Conservation (phyloP, 345 rosid species). For the Hypericum androsaemum region DNA sequence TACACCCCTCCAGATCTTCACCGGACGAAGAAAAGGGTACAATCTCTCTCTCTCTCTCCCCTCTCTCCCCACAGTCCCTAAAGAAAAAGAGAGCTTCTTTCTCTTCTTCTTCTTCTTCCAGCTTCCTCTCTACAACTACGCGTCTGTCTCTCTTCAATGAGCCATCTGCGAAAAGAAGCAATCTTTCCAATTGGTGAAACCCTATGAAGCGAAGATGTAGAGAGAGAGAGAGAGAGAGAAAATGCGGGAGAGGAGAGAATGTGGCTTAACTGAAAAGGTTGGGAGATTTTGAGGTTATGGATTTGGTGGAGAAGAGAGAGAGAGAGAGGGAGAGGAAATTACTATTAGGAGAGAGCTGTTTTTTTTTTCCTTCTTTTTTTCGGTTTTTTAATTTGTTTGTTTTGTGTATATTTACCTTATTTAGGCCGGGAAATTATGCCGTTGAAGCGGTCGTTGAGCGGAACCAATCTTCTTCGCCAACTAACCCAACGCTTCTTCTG, state of each 20-base stretch:
- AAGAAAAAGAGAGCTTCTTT: background rate
- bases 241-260: slow-evolving; percentile 10
- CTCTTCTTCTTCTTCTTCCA: slow-evolving; percentile 3
- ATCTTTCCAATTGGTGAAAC: slow-evolving; percentile 4
- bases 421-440: slow-evolving; percentile 45
- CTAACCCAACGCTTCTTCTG: slow-evolving; percentile 16
- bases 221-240: background rate
- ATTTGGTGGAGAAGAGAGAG: slow-evolving; percentile 1
- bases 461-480: slow-evolving; percentile 39
- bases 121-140: too few relatives aligned
- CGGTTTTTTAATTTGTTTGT: slow-evolving; percentile 4
- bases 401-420: background rate
- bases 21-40: slow-evolving; percentile 2
- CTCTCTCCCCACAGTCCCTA: background rate
- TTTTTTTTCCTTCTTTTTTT: too few relatives aligned
- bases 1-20: slow-evolving; percentile 24
- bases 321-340: slow-evolving; percentile 8
- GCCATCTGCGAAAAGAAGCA: slow-evolving; percentile 18
- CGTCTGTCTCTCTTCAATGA: slow-evolving; percentile 10
- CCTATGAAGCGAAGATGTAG: background rate
- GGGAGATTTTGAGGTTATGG: background rate
- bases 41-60: slow-evolving; percentile 4
- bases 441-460: slow-evolving; percentile 64
- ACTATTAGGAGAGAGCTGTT: background rate
- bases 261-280: background rate